Evolutionary conservation across 345 rosid genomes (phyloP), one percentile per base, ranked within the genome.

Genomic region (Salix dunnii): DNA sequence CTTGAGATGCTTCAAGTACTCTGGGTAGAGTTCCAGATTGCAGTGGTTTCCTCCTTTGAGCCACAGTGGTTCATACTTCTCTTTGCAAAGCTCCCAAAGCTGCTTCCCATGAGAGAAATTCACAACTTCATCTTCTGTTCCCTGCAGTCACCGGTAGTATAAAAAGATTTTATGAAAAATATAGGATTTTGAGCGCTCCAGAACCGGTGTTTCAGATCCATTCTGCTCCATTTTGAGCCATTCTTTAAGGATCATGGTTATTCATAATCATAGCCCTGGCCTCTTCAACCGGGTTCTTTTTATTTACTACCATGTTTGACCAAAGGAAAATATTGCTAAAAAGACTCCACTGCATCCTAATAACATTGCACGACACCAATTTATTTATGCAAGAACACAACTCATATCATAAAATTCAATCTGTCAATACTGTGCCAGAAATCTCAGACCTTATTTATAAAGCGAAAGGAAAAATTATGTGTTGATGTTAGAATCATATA

Each of bases 61-160:
- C 99, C 97, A 95, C 74, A 91, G 66, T 0, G 99, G 99, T 81
- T 95, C 99, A 17, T 93, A 95, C 85, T 91, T 95, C 68, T 90
- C 93, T 78, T 87, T 93, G 78, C 96, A 89, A 11, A 87, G 88
- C 74, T 90, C 92, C 95, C 94, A 91, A 23, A 95, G 85, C 80
- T 89, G 93, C 83, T 89, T 91, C 13, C 99, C 99, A 49, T 95
- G 97, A 17, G 97, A 93, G 73, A 89, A 64, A 78, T 91, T 90
- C 73, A 95, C 93, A 18, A 91, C 90, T 13, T 93, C 90, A 75
- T 95, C 97, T 33, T 87, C 88, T 67, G 97, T 95, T 73, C 99
- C 99, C 97, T 95, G 77, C 77, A 73, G 38, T 62, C 28, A 63
- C 17, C 60, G 33, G 36, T 11, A 7, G 12, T 58, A 13, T 23